Base-by-base conservation (phyloP, 2,329 filamentous ascomycete genomes). In the Colletotrichum shisoi region DNA sequence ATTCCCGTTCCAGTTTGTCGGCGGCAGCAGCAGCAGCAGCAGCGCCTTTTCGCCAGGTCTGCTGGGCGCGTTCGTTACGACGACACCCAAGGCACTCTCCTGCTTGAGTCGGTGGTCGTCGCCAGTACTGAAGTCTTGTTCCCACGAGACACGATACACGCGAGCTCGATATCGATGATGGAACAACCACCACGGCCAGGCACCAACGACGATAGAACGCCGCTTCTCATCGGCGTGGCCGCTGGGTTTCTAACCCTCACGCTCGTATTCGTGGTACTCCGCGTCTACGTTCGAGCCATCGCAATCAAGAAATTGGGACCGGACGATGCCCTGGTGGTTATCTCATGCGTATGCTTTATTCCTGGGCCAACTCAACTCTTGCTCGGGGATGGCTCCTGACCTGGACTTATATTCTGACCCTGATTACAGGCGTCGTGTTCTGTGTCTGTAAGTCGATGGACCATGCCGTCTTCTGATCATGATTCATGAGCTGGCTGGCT, bases 271-370 rank as follows among this genome's bases (percentile, higher is more conserved):
- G 57, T 67, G 3, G 45, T n/a, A 8, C 34, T 67, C 19, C 56
- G 66, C 15, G 7, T 58, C 1, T 54, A 68, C 37, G 66, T 66
- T 3, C 45, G 66, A 24, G 62, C 63, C n/a, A 5, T 39, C 1
- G 31, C 58, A 8, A 51, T 68, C 24, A 68, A 40, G 45, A 67
- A 53, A 53, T 68, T 63, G 66, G 66, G 66, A 9, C 19, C 37
- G 11, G 66, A 68, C 37, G 66, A 68, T 27, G 42, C 51, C 7
- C 21, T 57, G 13, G 8, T 62, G 3, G 56, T 57, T 27, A 19
- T 68, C 11, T 58, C 66, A 57, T 67, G 21, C 4, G 63, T 65
- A 24, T 57, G 62, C 31, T 34, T 34, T 2, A 9, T 51, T 19
- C 19, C 19, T 3, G 2, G 19, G 12, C 3, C n/a, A 6, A 11